These are phyloP conservation scores for Aspergillus ochraceus DNA, from an alignment of 2,329 filamentous ascomycete species.

Conservation along the genomic window DNA sequence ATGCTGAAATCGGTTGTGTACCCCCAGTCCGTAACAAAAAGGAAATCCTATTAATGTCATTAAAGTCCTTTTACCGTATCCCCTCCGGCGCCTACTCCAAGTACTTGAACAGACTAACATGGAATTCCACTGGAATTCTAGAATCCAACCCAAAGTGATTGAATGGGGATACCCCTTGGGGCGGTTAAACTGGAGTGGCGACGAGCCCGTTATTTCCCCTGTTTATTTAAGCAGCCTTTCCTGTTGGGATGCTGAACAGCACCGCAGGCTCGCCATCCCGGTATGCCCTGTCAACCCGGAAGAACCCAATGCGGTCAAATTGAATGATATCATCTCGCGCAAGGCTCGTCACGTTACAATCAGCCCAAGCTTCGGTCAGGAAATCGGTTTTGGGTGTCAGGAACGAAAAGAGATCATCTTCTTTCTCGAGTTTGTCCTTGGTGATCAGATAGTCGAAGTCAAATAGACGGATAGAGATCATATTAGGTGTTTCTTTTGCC, in stretches of 20 bases:
- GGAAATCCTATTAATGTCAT: no score
- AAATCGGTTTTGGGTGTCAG: constrained; percentile 74
- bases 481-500: constrained; percentile 66
- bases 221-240: constrained; percentile 43
- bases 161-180: no score
- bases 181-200: no score
- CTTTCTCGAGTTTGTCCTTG: constrained; percentile 89
- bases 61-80: no score
- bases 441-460: constrained; percentile 94
- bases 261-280: constrained; percentile 60
- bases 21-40: no score
- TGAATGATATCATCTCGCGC: constrained; percentile 91
- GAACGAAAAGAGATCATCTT: constrained; percentile 84
- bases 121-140: no score
- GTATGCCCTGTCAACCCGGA: constrained; percentile 71
- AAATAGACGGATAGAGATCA: constrained; percentile 80
- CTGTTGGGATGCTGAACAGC: constrained; percentile 70
- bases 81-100: no score
- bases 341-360: constrained; percentile 74
- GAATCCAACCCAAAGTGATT: no score
- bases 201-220: no score
- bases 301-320: constrained; percentile 91
- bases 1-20: background rate
- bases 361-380: constrained; percentile 72
- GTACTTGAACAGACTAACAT: no score